Evolutionary conservation across 2,329 filamentous ascomycete genomes (phyloP), one percentile per base, ranked within the genome.

Genomic region (Pestalotiopsis fici): DNA sequence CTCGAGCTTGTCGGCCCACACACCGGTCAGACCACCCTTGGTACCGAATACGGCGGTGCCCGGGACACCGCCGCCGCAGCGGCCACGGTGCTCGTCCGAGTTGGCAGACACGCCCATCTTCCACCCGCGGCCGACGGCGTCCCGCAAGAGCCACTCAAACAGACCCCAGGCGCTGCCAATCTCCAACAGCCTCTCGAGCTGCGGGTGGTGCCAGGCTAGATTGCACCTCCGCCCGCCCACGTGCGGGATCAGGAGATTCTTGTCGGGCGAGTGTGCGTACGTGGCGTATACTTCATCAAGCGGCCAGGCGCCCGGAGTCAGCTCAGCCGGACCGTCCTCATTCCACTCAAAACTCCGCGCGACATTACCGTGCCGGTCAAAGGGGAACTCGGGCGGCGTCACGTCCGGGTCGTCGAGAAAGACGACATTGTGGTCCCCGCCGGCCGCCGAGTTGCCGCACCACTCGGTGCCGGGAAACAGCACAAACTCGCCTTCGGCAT

Each of bases 311-410:
- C 77, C 77, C 0, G 78, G 76, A 3, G 61, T 39, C 23, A 78
- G 69, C 61, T 77, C 75, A 2, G 71, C 71, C 5, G 76, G 76
- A 2, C 76, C 76, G 50, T 79, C 68, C 60, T 79, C 77, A 66
- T 78, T 79, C 77, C 77, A 78, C 68, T 80, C 77, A 64, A 80
- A 79, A 63, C 75, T 78, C 7, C 77, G 69, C 3, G 78, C 78
- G 4, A 78, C 75, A 60, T 78, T 78, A 43, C 78, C 77, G 27
- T 74, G 23, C 18, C 64, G 71, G 54, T 79, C 77, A 9, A 76
- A 68, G 0, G 76, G 77, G 64, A 79, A 79, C 62, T 78, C 76
- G 3, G 72, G 74, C 6, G 68, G 23, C 15, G 13, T 63, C 0
- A 25, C 69, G 3, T 28, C 35, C 0, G 75, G 75, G 54, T 79